These are phyloP conservation scores for Mycena leptocephala DNA, from an alignment of 768 basidiomycete genomes.

Conservation along the genomic window DNA sequence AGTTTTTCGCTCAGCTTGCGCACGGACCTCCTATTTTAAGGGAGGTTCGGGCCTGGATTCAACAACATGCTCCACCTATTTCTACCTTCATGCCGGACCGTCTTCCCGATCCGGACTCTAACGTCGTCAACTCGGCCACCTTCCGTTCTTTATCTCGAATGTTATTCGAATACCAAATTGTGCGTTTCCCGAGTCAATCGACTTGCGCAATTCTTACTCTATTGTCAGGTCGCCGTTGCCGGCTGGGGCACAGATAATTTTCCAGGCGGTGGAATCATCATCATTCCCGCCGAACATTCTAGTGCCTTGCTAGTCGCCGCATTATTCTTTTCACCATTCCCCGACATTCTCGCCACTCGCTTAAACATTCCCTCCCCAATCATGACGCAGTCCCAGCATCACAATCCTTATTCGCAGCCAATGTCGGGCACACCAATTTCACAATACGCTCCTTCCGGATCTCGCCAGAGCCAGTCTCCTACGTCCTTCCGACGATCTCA, in stretches of 20 bases:
- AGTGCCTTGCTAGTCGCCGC: conserved; percentile 68
- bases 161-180: conserved; percentile 68
- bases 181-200: conserved; percentile 46
- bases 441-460: conserved; percentile 25
- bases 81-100: conserved; percentile 79
- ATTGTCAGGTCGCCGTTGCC: conserved; percentile 64
- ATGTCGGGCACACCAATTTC: conserved; percentile 16
- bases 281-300: conserved; percentile 68
- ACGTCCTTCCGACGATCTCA: conserved; percentile 12
- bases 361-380: conserved; percentile 25
- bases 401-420: conserved; percentile 25
- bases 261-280: conserved; percentile 66
- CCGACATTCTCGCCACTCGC: conserved; percentile 57
- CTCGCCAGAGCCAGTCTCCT: conserved; percentile 14
- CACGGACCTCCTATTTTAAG: conserved; percentile 59
- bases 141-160: conserved; percentile 71
- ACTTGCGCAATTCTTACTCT: background rate
- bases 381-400: conserved; percentile 15
- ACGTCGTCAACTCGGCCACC: conserved; percentile 66
- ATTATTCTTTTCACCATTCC: conserved; percentile 66
- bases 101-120: conserved; percentile 63
- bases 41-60: conserved; percentile 70
- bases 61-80: conserved; percentile 61
- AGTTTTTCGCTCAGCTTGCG: conserved; percentile 61
- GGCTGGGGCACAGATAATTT: conserved; percentile 65